Evolutionary conservation across 257 asterid species (phyloP).

Genomic region (Salvia miltiorrhiza): DNA sequence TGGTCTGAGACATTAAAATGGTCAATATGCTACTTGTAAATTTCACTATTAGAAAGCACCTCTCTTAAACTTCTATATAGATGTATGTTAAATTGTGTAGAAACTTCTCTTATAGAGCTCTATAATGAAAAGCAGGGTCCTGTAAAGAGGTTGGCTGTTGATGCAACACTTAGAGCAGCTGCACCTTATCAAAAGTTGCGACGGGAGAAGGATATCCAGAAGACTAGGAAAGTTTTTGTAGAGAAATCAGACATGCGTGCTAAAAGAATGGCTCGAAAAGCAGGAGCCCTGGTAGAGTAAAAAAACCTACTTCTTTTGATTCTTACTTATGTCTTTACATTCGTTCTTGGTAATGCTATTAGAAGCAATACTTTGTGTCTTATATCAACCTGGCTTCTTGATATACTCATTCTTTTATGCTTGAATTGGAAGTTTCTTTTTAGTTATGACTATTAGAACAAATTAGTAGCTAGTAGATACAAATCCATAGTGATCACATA

Average conservation of each 20-base stretch:
- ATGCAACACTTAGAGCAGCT: constrained; percentile 99
- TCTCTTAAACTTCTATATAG: background rate
- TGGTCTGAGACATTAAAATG: constrained; percentile 3
- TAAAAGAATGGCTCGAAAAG: constrained; percentile 98
- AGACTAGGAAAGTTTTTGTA: constrained; percentile 71
- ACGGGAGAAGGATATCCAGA: constrained; percentile 73
- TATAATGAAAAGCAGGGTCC: constrained; percentile 68
- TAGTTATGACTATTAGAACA: background rate
- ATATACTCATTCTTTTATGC: background rate
- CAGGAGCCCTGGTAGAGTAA: constrained; percentile 93
- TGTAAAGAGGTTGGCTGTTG: constrained; percentile 96
- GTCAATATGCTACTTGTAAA: background rate
- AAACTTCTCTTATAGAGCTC: constrained; percentile 27
- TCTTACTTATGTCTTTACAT: constrained; percentile 5
- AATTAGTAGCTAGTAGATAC: background rate
- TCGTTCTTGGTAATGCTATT: constrained; percentile 12
- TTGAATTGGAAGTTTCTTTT: background rate
- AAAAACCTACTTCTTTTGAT: background rate
- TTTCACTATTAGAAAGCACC: background rate
- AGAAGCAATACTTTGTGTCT: background rate
- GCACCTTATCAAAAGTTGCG: constrained; percentile 98
- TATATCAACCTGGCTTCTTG: constrained; percentile 8
- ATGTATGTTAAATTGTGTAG: constrained; percentile 8
- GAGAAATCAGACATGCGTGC: constrained; percentile 99
- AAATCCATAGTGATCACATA: background rate